These are phyloP conservation scores for Jackrogersella multiformis DNA, from an alignment of 495 filamentous ascomycete species.

Conservation along the genomic window DNA sequence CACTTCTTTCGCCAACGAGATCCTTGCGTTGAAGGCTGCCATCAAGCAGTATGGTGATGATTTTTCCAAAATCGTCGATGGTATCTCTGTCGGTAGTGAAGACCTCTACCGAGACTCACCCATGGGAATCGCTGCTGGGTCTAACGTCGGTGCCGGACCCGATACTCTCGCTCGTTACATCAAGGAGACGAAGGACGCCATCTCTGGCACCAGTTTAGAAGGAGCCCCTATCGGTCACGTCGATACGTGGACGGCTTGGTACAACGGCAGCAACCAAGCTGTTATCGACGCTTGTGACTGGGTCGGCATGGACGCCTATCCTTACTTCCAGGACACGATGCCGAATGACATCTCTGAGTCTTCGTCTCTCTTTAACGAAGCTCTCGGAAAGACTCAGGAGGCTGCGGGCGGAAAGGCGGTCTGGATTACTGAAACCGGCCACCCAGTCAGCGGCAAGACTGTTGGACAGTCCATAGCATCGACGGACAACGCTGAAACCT, in stretches of 20 bases:
- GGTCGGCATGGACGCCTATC: constrained; percentile 79
- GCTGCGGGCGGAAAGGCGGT: constrained; percentile 73
- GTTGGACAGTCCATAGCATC: constrained; percentile 70
- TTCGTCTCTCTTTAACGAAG: constrained; percentile 69
- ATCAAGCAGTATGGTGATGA: constrained; percentile 68
- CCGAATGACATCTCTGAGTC: constrained; percentile 70
- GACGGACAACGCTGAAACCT: constrained; percentile 74
- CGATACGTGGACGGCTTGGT: constrained; percentile 91
- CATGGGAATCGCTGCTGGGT: constrained; percentile 54
- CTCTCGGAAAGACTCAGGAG: constrained; percentile 65
- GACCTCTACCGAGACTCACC: constrained; percentile 85
- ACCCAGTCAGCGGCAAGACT: constrained; percentile 74
- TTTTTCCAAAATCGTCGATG: constrained; percentile 73
- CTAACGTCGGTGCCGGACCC: constrained; percentile 64
- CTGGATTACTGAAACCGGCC: constrained; percentile 93
- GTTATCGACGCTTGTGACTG: constrained; percentile 79
- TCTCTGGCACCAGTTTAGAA: constrained; percentile 66
- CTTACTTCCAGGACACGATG: constrained; percentile 77
- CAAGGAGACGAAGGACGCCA: constrained; percentile 65
- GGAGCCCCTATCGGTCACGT: constrained; percentile 78
- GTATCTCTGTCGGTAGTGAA: constrained; percentile 92
- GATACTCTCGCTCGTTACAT: constrained; percentile 71
- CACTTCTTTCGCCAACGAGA: constrained; percentile 70
- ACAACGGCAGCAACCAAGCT: constrained; percentile 73
- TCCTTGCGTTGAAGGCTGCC: constrained; percentile 71